Evolutionary conservation across 2,329 filamentous ascomycete species (phyloP).

Genomic region (Pseudopyricularia javanii): DNA sequence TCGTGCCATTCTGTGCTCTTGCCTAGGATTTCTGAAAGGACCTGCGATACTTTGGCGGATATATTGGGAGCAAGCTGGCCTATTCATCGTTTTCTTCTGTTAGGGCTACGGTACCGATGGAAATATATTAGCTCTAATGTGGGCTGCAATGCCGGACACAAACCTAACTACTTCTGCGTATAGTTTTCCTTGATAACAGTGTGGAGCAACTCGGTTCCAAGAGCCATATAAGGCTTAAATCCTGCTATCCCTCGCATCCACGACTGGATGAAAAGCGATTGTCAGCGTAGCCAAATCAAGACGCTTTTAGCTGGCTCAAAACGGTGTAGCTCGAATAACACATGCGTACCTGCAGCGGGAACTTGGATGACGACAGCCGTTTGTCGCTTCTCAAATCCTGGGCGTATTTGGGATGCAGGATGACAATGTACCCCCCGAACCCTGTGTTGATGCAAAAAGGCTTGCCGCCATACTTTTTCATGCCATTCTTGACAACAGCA

Average conservation of each 20-base stretch:
- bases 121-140: no score
- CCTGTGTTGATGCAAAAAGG: neutral
- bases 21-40: neutral
- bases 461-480: neutral
- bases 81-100: no score
- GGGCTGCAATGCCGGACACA: no score
- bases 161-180: neutral
- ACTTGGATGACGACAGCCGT: neutral
- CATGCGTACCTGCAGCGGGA: neutral
- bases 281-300: no score
- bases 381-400: neutral
- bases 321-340: no score
- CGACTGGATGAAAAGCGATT: neutral
- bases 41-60: neutral
- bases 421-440: neutral
- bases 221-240: neutral
- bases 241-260: neutral
- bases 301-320: no score
- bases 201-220: neutral
- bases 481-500: neutral
- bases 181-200: neutral
- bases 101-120: no score
- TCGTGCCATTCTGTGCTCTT: neutral
- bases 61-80: neutral
- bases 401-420: neutral